Base-by-base conservation (phyloP, 2,329 filamentous ascomycete species). In the Cytospora chrysosperma region DNA sequence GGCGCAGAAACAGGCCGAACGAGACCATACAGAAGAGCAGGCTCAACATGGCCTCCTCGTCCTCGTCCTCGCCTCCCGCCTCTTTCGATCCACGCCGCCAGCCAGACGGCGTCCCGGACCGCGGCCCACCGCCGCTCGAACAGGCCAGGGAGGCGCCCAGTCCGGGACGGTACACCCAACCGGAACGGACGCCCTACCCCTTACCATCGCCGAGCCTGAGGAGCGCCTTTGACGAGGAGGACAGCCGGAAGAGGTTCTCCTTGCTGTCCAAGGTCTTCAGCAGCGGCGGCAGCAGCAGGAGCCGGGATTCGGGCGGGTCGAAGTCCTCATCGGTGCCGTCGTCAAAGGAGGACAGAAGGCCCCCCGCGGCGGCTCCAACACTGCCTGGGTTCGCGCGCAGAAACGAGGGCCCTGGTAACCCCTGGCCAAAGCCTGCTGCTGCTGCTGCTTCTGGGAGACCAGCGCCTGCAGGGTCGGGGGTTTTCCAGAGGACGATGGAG, bases 401-500 rank as follows among this genome's bases (percentile, higher is more conserved):
- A 28, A 12, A 30, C 27, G 27, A 61, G 37, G 58, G 50, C 9
- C 37, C 34, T 51, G 58, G 34, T 30, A 19, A 9, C 37, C 28
- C 26, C 27, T 43, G 59, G 40, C 54, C 59, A 37, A 12, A 5
- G 17, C 19, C 17, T 17, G 24, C 19, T 21, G 19, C 30, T 40
- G 32, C 34, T 3, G 3, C 8, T n/a, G 24, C 6, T 7, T 47
- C 27, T 8, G 28, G 34, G 21, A 59, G 34, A 26, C 24, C 28
- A 12, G 7, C 26, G 21, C 51, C 53, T 7, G 19, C 47, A 5
- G 34, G 51, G 13, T 8, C n/a, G 19, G 56, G 65, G 19, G n/a
- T 67, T 34, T 37, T 67, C 17, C 56, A 64, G 59, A 51, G 62
- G 52, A 64, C 62, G n/a, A 56, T 60, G 37, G 47, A 61, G 3